Conservation (phyloP, 306 rosid genomes). For the Coriaria nepalensis region DNA sequence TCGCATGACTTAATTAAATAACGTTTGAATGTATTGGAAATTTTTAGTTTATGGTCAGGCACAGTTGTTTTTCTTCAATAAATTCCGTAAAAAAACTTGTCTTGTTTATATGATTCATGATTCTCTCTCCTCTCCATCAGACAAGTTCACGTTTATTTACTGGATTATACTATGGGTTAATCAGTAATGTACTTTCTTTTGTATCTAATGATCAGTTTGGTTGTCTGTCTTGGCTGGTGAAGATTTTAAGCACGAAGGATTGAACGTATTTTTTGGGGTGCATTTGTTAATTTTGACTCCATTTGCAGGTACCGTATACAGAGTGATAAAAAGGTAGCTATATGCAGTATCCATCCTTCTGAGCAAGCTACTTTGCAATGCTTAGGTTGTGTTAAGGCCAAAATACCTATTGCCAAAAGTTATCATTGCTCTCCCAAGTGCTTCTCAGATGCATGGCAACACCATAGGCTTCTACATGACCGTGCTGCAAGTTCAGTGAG, state of each 20-base stretch:
- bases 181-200: too few relatives aligned
- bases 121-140: too few relatives aligned
- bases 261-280: neutral
- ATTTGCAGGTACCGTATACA: constrained; percentile 84
- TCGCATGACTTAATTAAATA: neutral
- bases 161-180: too few relatives aligned
- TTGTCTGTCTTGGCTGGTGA: neutral
- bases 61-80: too few relatives aligned
- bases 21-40: too few relatives aligned
- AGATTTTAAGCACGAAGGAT: neutral
- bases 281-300: neutral
- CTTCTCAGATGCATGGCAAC: constrained; percentile 96
- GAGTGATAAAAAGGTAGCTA: constrained; percentile 69
- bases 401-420: constrained; percentile 72
- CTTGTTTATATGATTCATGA: too few relatives aligned
- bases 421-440: constrained; percentile 87
- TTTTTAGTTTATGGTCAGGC: too few relatives aligned
- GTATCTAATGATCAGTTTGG: too few relatives aligned
- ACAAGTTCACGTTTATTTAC: too few relatives aligned
- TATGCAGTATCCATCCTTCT: constrained; percentile 88
- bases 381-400: constrained; percentile 69
- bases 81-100: too few relatives aligned
- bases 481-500: constrained; percentile 78
- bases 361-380: constrained; percentile 96
- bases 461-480: constrained; percentile 86